Base-by-base conservation (phyloP, 495 filamentous ascomycete species). In the Penicillium argentinense region DNA sequence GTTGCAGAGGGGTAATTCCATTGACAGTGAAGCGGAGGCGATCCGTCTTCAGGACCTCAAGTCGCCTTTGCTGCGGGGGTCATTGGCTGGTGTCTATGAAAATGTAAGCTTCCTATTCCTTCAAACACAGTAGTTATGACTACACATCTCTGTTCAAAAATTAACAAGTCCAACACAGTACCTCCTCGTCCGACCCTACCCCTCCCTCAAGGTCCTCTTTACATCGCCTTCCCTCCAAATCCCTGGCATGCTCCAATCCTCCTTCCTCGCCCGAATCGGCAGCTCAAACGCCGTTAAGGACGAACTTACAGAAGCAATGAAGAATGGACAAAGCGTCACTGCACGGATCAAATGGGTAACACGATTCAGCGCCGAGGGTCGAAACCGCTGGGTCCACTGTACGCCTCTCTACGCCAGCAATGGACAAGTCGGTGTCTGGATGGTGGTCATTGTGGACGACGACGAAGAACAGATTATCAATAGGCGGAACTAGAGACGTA, bases 341-440 rank as follows among this genome's bases (percentile, higher is more conserved):
- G 82, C 82, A 0, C 80, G 83, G 18, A 75, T 85, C 34, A 76
- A 77, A 28, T 86, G 82, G 82, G 56, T 77, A 19, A 66, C 73
- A 5, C 57, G 66, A 25, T 59, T 57, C 11, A 71, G 57, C 22
- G 54, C 68, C 8, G 67, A 77, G 27, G 77, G 74, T 1, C 67
- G 75, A 9, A 63, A 66, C 29, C 71, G 78, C 41, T 83, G 76
- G 78, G 78, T 82, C 5, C 79, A 82, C 52, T 84, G 80, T 49
- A 83, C 80, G 17, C 81, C 81, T 0, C 54, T 85, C 11, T 37
- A 81, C 5, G 80, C 79, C 1, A 73, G 63, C 32, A 77, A 82
- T 56, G 76, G 76, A 7, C 62, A 73, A 13, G 70, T 83, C 3
- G 80, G 80, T 22, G 81, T 83, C 5, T 83, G 80, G 79, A 82